These are phyloP conservation scores for Mycena floridula DNA, from an alignment of 768 basidiomycete genomes.

Conservation along the genomic window DNA sequence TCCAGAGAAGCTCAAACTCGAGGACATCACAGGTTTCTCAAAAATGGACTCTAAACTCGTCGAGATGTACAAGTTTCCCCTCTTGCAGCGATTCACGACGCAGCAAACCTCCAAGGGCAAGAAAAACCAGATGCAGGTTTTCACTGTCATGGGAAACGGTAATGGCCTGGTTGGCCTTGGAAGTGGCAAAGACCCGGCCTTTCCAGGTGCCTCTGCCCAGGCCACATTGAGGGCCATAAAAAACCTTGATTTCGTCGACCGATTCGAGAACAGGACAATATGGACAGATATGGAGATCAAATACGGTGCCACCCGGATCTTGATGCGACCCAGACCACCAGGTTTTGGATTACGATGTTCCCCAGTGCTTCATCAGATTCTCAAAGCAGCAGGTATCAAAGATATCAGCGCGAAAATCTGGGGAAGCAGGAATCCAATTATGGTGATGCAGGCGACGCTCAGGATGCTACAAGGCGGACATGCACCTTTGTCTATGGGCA, in stretches of 20 bases:
- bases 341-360: constrained; percentile 93
- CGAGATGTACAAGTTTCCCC: constrained; percentile 36
- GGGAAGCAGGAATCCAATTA: constrained; percentile 82
- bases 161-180: constrained; percentile 80
- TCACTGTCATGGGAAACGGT: constrained; percentile 78
- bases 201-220: constrained; percentile 44
- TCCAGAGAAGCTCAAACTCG: constrained; percentile 24
- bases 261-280: constrained; percentile 93
- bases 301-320: constrained; percentile 75
- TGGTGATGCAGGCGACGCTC: constrained; percentile 82
- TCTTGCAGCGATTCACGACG: constrained; percentile 55
- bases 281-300: constrained; percentile 88
- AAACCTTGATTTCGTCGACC: constrained; percentile 88
- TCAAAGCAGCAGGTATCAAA: constrained; percentile 92
- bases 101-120: constrained; percentile 96
- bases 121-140: constrained; percentile 52
- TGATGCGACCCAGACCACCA: constrained; percentile 75
- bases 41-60: constrained; percentile 19
- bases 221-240: constrained; percentile 67
- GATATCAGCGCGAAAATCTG: constrained; percentile 94
- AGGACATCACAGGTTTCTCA: constrained; percentile 17
- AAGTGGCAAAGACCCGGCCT: constrained; percentile 68
- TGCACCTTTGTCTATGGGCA: constrained; percentile 74
- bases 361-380: constrained; percentile 80
- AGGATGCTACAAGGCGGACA: constrained; percentile 83